Evolutionary conservation across 257 asterid genomes (phyloP).

Genomic region (Solanum habrochaites): DNA sequence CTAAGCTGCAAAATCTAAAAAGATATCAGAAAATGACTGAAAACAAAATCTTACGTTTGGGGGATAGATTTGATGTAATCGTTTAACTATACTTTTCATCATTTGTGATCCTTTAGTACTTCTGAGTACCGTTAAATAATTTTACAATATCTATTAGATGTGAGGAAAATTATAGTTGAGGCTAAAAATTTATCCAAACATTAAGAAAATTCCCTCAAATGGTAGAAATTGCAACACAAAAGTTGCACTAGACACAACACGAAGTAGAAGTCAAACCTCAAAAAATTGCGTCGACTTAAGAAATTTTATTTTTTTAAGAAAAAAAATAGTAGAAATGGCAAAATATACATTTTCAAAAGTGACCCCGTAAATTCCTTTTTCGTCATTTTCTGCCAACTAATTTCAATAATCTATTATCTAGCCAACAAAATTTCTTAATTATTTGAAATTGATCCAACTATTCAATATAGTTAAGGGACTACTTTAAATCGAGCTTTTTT

Average conservation of each 20-base stretch:
- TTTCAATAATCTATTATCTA: neutral
- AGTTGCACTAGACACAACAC: neutral
- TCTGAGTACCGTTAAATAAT: neutral
- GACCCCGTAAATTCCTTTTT: neutral
- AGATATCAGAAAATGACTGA: neutral
- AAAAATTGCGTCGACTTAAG: neutral
- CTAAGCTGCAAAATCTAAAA: neutral
- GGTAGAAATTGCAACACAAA: neutral
- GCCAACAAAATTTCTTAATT: neutral
- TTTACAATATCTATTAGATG: neutral
- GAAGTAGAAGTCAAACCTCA: neutral
- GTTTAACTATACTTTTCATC: neutral
- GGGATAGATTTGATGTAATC: neutral
- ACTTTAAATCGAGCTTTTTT: neutral
- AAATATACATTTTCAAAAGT: neutral
- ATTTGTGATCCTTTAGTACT: neutral
- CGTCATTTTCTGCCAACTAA: neutral
- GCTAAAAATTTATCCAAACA: neutral
- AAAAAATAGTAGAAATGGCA: neutral
- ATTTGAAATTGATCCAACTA: neutral
- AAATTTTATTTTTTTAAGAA: neutral
- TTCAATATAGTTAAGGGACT: neutral
- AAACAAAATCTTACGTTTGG: neutral
- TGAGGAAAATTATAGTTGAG: neutral
- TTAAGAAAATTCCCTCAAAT: neutral